Evolutionary conservation across 1,284 basidiomycete genomes (phyloP).

Genomic region (Ceratobasidium sp.): DNA sequence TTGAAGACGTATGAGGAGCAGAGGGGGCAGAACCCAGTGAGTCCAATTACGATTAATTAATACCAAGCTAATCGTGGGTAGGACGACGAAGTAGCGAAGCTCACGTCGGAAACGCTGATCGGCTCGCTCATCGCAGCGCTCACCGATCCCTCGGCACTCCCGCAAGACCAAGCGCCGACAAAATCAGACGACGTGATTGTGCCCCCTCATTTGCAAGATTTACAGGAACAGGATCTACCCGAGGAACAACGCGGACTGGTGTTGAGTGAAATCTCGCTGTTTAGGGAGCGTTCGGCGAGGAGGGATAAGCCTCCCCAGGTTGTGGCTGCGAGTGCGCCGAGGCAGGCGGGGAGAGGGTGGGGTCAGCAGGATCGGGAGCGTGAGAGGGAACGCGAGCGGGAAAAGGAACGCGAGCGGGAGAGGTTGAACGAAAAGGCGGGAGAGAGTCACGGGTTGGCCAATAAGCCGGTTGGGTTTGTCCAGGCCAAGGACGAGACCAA

Average conservation of each 20-base stretch:
- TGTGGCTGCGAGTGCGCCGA: constrained; percentile 62
- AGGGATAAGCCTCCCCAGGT: constrained; percentile 65
- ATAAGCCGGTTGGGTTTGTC: constrained; percentile 80
- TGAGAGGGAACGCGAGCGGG: constrained; percentile 77
- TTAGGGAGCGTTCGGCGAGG: constrained; percentile 85
- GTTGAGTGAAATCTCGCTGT: constrained; percentile 93
- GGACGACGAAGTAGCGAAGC: constrained; percentile 69
- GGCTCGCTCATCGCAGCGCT: constrained; percentile 48
- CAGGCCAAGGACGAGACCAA: constrained; percentile 57
- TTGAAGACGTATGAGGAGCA: constrained; percentile 83
- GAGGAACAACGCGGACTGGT: constrained; percentile 93
- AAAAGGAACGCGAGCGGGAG: constrained; percentile 61
- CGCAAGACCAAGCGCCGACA: constrained; percentile 68
- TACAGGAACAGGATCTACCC: constrained; percentile 94
- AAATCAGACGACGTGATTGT: constrained; percentile 64
- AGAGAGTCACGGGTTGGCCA: constrained; percentile 70
- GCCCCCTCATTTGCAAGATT: constrained; percentile 91
- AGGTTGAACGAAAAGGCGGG: constrained; percentile 67
- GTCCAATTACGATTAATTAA: neutral
- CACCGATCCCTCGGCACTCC: constrained; percentile 58
- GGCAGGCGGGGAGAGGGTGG: constrained; percentile 37
- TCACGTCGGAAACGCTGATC: constrained; percentile 48
- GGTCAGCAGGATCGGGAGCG: constrained; percentile 59
- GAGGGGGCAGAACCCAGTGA: constrained; percentile 82
- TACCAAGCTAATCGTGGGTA: constrained; percentile 45